Conservation (phyloP, 495 filamentous ascomycete genomes). For the Aspergillus diversus region DNA sequence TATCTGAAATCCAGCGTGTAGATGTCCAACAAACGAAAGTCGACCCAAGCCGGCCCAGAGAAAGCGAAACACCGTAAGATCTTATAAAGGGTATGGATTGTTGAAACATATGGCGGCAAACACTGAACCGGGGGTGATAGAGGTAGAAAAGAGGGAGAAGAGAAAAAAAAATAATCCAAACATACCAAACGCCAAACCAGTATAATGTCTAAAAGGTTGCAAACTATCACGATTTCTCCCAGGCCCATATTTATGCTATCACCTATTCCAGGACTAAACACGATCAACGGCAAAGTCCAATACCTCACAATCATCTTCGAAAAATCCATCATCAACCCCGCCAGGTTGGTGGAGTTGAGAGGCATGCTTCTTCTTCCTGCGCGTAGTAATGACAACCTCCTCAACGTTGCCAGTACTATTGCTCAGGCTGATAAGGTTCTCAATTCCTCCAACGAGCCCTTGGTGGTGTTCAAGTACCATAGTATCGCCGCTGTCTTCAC, state of each 20-base stretch:
- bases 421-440: conserved; percentile 54
- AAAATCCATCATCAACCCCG: conserved; percentile 81
- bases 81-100: conserved; percentile 8
- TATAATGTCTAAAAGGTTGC: conserved; percentile 28
- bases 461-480: conserved; percentile 40
- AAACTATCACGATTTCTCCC: conserved; percentile 17
- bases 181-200: conserved; percentile 25
- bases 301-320: conserved; percentile 92
- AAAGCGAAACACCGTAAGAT: conserved; percentile 10
- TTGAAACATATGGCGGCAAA: conserved; percentile 9
- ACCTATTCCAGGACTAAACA: conserved; percentile 54
- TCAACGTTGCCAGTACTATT: conserved; percentile 70
- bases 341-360: conserved; percentile 32
- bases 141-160: not conserved
- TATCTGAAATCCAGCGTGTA: conserved; percentile 6
- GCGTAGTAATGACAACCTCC: conserved; percentile 79
- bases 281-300: conserved; percentile 88
- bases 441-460: conserved; percentile 49
- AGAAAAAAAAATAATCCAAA: not conserved
- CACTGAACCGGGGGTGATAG: not conserved
- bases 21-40: conserved; percentile 9
- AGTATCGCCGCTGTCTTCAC: conserved; percentile 60
- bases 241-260: conserved; percentile 15
- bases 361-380: conserved; percentile 61
- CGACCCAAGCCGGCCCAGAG: conserved; percentile 10